These are phyloP conservation scores for Eucalyptus fibrosa DNA, from an alignment of 345 rosid genomes.

Conservation along the genomic window DNA sequence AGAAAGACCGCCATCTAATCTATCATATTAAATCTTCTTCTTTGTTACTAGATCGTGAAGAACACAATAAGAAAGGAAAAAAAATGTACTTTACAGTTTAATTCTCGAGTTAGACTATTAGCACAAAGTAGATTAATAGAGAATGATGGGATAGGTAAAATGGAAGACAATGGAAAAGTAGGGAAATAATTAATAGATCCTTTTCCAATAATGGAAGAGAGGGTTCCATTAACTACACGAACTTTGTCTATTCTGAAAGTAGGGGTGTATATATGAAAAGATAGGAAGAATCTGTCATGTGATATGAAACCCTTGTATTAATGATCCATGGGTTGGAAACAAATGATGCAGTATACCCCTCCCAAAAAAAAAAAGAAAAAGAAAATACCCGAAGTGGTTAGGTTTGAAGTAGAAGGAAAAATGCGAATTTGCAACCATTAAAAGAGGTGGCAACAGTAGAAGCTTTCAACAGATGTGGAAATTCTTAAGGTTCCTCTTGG, in stretches of 20 bases:
- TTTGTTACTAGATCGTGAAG: neutral
- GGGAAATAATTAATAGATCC: neutral
- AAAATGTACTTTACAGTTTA: neutral
- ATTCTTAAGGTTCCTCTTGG: neutral
- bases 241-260: neutral
- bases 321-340: neutral
- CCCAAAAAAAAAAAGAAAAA: no score
- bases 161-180: neutral
- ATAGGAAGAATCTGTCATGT: neutral
- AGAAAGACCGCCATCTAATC: neutral
- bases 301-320: neutral
- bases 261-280: neutral
- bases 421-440: no score
- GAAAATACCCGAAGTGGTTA: neutral
- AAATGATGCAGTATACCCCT: no score
- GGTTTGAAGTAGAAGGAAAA: neutral
- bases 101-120: no score
- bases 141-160: neutral
- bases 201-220: neutral
- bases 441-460: neutral
- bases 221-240: neutral
- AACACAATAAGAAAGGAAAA: neutral
- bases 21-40: neutral
- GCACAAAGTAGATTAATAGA: no score
- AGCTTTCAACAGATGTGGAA: neutral